These are phyloP conservation scores for Xylaria sp. DNA, from an alignment of 2,329 filamentous ascomycete genomes.

Conservation along the genomic window DNA sequence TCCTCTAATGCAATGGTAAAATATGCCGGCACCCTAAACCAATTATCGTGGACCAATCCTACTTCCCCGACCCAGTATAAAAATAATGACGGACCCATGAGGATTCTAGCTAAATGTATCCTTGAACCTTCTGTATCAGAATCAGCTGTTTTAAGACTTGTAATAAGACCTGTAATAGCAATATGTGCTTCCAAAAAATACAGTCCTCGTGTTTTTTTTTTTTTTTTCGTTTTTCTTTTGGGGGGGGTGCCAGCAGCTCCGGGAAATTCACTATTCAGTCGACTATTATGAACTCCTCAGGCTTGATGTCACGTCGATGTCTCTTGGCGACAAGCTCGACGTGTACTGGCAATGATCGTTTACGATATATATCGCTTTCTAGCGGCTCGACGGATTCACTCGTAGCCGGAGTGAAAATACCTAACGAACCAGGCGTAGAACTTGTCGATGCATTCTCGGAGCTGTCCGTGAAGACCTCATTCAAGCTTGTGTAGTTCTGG, in stretches of 20 bases:
- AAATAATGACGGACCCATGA: not conserved
- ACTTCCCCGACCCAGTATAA: not conserved
- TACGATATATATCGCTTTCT: conserved; percentile 34
- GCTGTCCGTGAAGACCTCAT: not conserved
- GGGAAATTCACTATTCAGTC: not conserved
- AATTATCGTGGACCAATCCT: not conserved
- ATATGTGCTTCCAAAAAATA: not conserved
- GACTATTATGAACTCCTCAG: not conserved
- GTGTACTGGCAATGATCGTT: conserved; percentile 32
- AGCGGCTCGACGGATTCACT: conserved; percentile 36
- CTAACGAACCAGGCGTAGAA: conserved; percentile 16
- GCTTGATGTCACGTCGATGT: conserved; percentile 4
- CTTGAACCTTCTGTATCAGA: not conserved
- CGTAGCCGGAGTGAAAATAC: conserved; percentile 39
- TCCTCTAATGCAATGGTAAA: not conserved
- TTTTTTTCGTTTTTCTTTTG: no score
- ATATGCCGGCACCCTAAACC: not conserved
- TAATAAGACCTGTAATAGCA: not conserved
- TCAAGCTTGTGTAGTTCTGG: not conserved
- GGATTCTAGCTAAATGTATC: not conserved
- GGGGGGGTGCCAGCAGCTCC: not conserved
- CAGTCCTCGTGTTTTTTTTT: not conserved
- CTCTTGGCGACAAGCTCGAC: conserved; percentile 38
- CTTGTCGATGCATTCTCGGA: conserved; percentile 18
- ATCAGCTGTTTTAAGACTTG: not conserved